A percentile compares a stretch with the other conserved stretches of the same genome.
Evolutionary conservation across 1,284 basidiomycete genomes (phyloP).

Genomic region (Melampsora allii-populina): DNA sequence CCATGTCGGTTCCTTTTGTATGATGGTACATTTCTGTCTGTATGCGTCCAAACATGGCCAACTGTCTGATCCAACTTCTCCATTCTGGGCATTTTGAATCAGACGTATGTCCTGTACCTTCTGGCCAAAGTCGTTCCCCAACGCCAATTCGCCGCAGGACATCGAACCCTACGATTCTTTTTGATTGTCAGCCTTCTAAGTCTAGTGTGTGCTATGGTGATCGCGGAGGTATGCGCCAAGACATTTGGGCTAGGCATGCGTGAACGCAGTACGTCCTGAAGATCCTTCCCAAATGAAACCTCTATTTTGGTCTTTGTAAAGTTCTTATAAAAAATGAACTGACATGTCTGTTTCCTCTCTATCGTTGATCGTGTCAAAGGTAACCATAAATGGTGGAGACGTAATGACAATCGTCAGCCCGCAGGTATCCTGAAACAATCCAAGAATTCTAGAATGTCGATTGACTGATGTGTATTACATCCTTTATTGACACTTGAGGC

Average conservation of each 20-base stretch:
- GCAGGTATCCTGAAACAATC: not conserved
- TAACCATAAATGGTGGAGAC: not conserved
- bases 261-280: not conserved
- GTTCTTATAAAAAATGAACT: no score
- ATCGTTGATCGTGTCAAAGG: not conserved
- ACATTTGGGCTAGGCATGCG: conserved; percentile 5
- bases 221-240: not conserved
- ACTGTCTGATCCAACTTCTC: no score
- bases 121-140: not conserved
- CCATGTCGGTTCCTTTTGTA: not conserved
- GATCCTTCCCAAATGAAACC: no score
- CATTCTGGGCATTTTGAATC: not conserved
- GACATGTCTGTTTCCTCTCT: no score
- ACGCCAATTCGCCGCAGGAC: not conserved
- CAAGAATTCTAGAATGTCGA: not conserved
- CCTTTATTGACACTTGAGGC: no score
- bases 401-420: not conserved
- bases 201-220: not conserved
- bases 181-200: not conserved
- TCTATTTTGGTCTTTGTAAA: no score
- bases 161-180: not conserved
- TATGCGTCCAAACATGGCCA: not conserved
- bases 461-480: not conserved
- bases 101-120: not conserved
- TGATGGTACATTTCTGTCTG: not conserved